A percentile compares a stretch with the other conserved stretches of the same genome.
Evolutionary conservation across 2,329 filamentous ascomycete genomes (phyloP).

Genomic region (Proliferodiscus dingleyae): DNA sequence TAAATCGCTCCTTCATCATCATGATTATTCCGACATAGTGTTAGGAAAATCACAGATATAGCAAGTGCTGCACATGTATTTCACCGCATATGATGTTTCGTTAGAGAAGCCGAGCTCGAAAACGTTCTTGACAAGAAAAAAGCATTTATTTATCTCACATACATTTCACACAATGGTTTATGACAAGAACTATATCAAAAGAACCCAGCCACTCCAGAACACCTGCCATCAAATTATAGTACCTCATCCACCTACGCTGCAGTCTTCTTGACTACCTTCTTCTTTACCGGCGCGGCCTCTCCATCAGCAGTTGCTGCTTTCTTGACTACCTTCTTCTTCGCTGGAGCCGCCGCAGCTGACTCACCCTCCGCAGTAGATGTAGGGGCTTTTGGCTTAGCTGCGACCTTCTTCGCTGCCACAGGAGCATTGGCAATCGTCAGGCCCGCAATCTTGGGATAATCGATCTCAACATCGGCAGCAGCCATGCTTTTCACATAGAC

Average conservation of each 20-base stretch:
- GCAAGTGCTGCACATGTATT: no score
- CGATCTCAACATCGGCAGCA: constrained; percentile 1
- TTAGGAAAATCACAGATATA: no score
- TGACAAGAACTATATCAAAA: not conserved
- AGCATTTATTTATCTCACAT: no score
- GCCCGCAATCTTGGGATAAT: constrained; percentile 2
- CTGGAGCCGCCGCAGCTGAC: not conserved
- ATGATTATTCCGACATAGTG: no score
- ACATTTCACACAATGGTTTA: no score
- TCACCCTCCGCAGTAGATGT: not conserved
- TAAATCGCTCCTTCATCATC: no score
- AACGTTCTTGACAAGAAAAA: no score
- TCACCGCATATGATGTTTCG: no score
- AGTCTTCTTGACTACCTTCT: not conserved
- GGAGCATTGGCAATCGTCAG: not conserved
- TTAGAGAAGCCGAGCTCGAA: no score
- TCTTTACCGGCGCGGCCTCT: not conserved
- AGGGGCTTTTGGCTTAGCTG: not conserved
- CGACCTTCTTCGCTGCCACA: not conserved
- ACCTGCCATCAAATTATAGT: not conserved
- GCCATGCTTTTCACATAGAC: constrained; percentile 1
- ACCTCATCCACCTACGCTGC: not conserved
- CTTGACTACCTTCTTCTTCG: constrained; percentile 1
- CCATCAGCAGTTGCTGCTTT: not conserved
- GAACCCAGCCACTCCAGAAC: not conserved